Evolutionary conservation across 257 asterid species (phyloP).

Genomic region (Galeopsis tetrahit): DNA sequence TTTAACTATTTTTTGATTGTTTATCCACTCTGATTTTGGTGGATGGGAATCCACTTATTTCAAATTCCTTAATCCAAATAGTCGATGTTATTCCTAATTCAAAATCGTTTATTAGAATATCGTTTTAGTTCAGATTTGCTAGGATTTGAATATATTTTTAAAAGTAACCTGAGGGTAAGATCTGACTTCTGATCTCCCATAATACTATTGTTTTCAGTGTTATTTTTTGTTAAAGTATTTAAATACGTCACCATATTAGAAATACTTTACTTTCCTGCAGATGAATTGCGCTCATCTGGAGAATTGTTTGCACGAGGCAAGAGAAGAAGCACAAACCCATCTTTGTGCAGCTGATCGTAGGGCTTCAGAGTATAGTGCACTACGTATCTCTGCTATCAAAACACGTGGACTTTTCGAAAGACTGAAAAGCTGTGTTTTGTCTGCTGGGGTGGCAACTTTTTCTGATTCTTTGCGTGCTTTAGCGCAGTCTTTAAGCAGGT

Average conservation of each 20-base stretch:
- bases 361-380: constrained; percentile 82
- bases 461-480: constrained; percentile 70
- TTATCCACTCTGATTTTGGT: neutral
- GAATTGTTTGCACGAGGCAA: constrained; percentile 94
- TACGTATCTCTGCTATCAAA: constrained; percentile 92
- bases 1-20: neutral
- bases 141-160: neutral
- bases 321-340: constrained; percentile 96
- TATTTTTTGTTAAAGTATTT: constrained; percentile 10
- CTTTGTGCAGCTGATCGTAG: constrained; percentile 92
- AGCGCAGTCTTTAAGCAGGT: constrained; percentile 82
- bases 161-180: neutral
- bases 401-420: constrained; percentile 84
- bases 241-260: neutral
- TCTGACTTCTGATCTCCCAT: neutral
- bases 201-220: neutral
- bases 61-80: neutral
- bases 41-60: neutral
- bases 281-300: constrained; percentile 96
- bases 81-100: neutral
- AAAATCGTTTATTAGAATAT: neutral
- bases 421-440: constrained; percentile 72
- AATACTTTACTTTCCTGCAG: constrained; percentile 47
- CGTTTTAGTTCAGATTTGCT: neutral
- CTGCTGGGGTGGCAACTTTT: constrained; percentile 61